Base-by-base conservation (phyloP, 2,329 filamentous ascomycete genomes). In the Clarireedia monteithiana region DNA sequence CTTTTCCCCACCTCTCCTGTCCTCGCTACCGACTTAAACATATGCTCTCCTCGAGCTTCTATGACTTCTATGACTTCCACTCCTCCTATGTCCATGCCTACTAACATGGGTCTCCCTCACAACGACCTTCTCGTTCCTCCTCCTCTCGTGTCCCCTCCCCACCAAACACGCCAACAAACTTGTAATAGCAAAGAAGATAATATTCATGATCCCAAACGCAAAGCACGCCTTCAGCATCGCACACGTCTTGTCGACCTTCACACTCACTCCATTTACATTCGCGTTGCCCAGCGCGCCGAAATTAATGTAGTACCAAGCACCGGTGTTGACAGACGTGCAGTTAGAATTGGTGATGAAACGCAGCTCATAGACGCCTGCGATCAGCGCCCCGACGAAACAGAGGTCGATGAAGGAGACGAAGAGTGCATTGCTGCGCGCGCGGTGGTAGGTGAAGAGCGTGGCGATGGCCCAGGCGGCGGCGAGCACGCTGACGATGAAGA, bases 151-250 rank as follows among this genome's bases (percentile, higher is more conserved):
- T 0, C 57, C 52, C 14, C 60, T 54, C 0, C 65, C 62, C 20
- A 66, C 61, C 44, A 66, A 58, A 62, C 76, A 80, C 26, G 91
- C 89, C 45, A 94, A 75, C 27, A 92, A 72, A 51, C 83, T 80
- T 3, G 89, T 94, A 67, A 86, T 75, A 70, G 86, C 85, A 74
- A 95, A 96, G 69, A 91, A 85, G 61, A 94, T 75, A 62, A 77
- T 76, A 70, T 94, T 89, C 79, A 96, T 95, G 70, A 97, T 96
- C 49, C 82, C 90, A 63, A 96, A 85, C 2, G 90, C 92, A 73
- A 90, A 97, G 63, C 78, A 80, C 1, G 91, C 87, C 80, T 96
- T 97, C 67, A 96, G 82, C 89, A 96, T 94, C 50, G 86, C 82
- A 73, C 92, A 97, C 5, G 83, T 82, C 77, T 92, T 92, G 71